Conservation (phyloP, 2,329 filamentous ascomycete species). For the Curvularia hawaiiensis region DNA sequence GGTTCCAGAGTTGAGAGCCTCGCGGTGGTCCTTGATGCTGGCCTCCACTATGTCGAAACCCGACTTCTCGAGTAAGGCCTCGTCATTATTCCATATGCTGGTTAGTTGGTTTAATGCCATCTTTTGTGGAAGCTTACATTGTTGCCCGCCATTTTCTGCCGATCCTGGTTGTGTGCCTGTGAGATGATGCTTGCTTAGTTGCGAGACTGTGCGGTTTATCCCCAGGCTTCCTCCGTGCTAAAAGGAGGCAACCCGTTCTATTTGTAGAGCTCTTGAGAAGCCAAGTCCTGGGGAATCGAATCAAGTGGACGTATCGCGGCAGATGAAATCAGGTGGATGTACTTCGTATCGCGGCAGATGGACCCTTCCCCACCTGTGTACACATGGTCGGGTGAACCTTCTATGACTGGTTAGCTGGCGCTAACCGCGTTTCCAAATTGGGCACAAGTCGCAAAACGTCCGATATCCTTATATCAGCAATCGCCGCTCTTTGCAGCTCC, state of each 20-base stretch:
- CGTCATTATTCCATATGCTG: background rate
- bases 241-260: background rate
- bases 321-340: background rate
- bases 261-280: background rate
- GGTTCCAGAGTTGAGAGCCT: slow-evolving; percentile 49
- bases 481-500: no score
- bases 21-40: slow-evolving; percentile 52
- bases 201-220: background rate
- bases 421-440: no score
- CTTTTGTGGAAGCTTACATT: background rate
- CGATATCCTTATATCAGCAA: no score
- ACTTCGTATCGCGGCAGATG: slow-evolving; percentile 3
- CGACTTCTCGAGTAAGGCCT: background rate
- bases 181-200: background rate
- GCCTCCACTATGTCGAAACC: slow-evolving; percentile 53
- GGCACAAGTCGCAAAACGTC: no score
- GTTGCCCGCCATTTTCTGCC: slow-evolving; percentile 3
- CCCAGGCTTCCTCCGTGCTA: background rate
- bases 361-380: slow-evolving; percentile 23
- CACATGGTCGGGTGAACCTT: slow-evolving; percentile 23
- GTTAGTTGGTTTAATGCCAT: background rate
- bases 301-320: slow-evolving; percentile 2
- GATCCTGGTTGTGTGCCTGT: background rate
- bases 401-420: slow-evolving; percentile 19
- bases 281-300: background rate